Base-by-base conservation (phyloP, 441 rosid genomes). In the Adansonia gregorii region DNA sequence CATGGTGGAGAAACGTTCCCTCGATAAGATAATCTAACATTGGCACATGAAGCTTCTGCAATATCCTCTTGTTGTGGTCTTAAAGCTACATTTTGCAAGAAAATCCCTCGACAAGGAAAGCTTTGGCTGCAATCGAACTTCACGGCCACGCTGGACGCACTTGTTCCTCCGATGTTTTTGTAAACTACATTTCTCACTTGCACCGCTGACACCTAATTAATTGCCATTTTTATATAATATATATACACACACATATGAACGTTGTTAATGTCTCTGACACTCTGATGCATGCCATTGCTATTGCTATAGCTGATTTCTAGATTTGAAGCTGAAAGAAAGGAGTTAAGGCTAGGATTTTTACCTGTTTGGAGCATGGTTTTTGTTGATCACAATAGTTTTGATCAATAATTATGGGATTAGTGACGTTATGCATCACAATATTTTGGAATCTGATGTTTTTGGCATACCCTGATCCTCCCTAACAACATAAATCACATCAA, bases 391-490 rank as follows among this genome's bases (percentile, higher is more conserved):
- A 91, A 45, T 91, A 91, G 81, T 87, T 82, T 82, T 91, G 95
- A 74, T 91, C 83, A 5, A 91, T 85, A 67, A 91, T 89, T 68
- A 91, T 89, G 0, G 95, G 95, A 46, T 91, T 89, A 48, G 52
- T 78, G 68, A 91, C 93, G 60, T 91, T 87, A n/a, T 35, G 15
- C 92, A 91, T 88, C 3, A 46, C 39, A 3, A 91, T 59, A 35
- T 89, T 86, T 68, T 84, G 83, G 35, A 89, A 91, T 17, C 68
- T 55, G 66, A 91, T 87, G 80, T 86, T 85, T 43, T 65, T 89
- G 3, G 91, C 95, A 66, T 83, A 89, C 7, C 95, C 93, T 3
- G 90, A 89, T 5, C 95, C 95, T 67, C 92, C 95, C 95, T 91
- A 69, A 27, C 27, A 77, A 65, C 24, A 58, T 0, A 3, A 19